These are phyloP conservation scores for Terfezia claveryi DNA, from an alignment of 495 filamentous ascomycete genomes.

Conservation along the genomic window DNA sequence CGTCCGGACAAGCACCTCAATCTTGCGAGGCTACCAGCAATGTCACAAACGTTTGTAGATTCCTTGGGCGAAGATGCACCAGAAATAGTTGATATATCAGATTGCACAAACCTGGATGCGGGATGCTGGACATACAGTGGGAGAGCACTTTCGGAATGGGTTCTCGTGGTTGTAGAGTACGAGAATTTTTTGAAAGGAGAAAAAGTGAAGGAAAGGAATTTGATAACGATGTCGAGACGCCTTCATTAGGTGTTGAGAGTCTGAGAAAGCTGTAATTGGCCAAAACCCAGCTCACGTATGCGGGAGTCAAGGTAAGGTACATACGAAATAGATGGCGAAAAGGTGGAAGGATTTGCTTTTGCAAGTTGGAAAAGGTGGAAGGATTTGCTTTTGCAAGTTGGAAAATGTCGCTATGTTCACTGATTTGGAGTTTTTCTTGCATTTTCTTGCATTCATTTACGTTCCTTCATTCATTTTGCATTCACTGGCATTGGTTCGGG, in stretches of 20 bases:
- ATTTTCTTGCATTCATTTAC: not conserved
- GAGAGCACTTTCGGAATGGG: conserved; percentile 81
- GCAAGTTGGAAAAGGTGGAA: too few relatives aligned
- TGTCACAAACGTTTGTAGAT: conserved; percentile 38
- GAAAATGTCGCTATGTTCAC: not conserved
- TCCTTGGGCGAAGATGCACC: conserved; percentile 5
- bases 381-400: too few relatives aligned
- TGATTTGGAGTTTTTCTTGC: not conserved
- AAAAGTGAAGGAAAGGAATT: conserved; percentile 63
- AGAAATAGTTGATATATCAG: conserved; percentile 8
- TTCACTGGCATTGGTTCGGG: not conserved
- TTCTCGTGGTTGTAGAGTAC: conserved; percentile 59
- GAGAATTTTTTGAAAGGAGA: conserved; percentile 81
- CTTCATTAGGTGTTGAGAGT: conserved; percentile 63
- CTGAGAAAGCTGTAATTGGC: conserved; percentile 36
- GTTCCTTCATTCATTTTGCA: not conserved
- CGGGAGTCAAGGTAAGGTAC: too few relatives aligned
- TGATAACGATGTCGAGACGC: conserved; percentile 64
- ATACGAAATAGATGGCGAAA: too few relatives aligned
- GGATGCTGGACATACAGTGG: conserved; percentile 46
- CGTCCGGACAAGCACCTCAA: conserved; percentile 39
- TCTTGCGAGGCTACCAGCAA: conserved; percentile 53
- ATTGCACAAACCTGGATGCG: conserved; percentile 2
- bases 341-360: too few relatives aligned
- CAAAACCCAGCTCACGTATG: too few relatives aligned